Conservation (phyloP, 2,329 filamentous ascomycete species). For the Coniella vitis region DNA sequence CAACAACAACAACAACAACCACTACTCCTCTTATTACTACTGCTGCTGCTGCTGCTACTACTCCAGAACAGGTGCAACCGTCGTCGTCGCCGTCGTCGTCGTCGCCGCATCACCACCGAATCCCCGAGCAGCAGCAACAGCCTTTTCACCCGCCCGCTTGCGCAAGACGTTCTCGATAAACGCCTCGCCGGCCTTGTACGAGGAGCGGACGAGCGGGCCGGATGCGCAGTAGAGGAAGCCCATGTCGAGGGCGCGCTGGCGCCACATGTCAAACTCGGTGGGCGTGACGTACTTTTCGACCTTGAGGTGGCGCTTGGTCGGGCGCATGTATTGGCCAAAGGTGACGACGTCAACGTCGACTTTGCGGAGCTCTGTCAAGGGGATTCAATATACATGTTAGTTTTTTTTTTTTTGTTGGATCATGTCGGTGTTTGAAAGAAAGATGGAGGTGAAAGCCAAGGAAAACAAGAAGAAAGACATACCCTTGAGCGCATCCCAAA, state of each 20-base stretch:
- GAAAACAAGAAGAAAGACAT: conserved; percentile 20
- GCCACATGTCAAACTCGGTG: conserved; percentile 86
- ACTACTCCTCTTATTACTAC: no score
- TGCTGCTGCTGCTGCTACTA: no score
- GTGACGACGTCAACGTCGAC: conserved; percentile 89
- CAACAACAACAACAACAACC: no score
- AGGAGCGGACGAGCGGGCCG: conserved; percentile 85
- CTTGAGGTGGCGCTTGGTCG: conserved; percentile 95
- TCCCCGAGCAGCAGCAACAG: conserved; percentile 23
- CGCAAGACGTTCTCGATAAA: conserved; percentile 98
- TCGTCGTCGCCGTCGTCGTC: conserved; percentile 17
- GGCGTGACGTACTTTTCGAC: conserved; percentile 94
- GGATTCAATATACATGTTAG: no score
- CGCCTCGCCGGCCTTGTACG: conserved; percentile 95
- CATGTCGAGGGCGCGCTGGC: conserved; percentile 81
- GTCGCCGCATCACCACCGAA: conserved; percentile 35
- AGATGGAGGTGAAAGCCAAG: background rate
- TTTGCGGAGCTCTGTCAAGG: conserved; percentile 70
- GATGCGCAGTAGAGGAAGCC: conserved; percentile 96
- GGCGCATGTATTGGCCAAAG: conserved; percentile 99
- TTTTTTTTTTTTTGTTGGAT: no score
- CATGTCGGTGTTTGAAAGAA: background rate
- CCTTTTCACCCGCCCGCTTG: conserved; percentile 57
- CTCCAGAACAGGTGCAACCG: background rate
- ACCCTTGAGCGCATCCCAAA: conserved; percentile 71